phyloP scores from a whole-genome alignment of 768 basidiomycete species.

The Lactarius sp. region DNA sequence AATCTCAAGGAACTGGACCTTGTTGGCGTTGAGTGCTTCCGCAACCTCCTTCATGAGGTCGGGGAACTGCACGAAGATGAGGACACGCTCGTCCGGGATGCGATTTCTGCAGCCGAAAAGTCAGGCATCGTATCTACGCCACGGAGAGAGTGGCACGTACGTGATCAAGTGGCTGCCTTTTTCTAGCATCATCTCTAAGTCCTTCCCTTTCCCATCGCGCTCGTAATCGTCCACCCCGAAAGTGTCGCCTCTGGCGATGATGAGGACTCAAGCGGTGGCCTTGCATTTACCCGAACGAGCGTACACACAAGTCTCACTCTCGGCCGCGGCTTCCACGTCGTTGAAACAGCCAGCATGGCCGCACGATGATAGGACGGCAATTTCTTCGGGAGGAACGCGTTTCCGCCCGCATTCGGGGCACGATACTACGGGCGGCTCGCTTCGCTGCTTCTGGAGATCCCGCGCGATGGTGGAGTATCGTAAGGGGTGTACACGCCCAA shows the following conservation, averaged over 20 bases:
- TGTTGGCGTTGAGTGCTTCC: slow-evolving; percentile 68
- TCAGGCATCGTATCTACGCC: not conserved
- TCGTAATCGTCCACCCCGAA: slow-evolving; percentile 75
- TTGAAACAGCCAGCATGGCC: slow-evolving; percentile 81
- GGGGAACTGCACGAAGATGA: slow-evolving; percentile 92
- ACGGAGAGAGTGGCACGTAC: slow-evolving; percentile 39
- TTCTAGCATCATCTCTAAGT: slow-evolving; percentile 81
- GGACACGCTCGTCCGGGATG: slow-evolving; percentile 73
- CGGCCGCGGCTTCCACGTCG: slow-evolving; percentile 69
- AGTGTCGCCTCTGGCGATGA: slow-evolving; percentile 78
- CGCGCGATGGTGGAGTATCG: slow-evolving; percentile 91
- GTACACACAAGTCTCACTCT: slow-evolving; percentile 78
- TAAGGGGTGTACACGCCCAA: slow-evolving; percentile 83
- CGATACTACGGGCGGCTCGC: no score
- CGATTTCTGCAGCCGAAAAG: slow-evolving; percentile 42
- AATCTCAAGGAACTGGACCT: slow-evolving; percentile 75
- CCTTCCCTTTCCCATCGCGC: slow-evolving; percentile 66
- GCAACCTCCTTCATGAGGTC: slow-evolving; percentile 92
- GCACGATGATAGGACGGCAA: slow-evolving; percentile 86
- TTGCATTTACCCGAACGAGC: slow-evolving; percentile 63
- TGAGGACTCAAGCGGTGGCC: slow-evolving; percentile 74
- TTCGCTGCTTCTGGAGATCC: slow-evolving; percentile 74
- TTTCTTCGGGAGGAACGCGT: slow-evolving; percentile 55
- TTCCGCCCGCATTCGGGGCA: slow-evolving; percentile 55
- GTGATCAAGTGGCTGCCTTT: slow-evolving; percentile 70